Conservation (phyloP, 2,329 filamentous ascomycete genomes). For the Penicillium nordicum region DNA sequence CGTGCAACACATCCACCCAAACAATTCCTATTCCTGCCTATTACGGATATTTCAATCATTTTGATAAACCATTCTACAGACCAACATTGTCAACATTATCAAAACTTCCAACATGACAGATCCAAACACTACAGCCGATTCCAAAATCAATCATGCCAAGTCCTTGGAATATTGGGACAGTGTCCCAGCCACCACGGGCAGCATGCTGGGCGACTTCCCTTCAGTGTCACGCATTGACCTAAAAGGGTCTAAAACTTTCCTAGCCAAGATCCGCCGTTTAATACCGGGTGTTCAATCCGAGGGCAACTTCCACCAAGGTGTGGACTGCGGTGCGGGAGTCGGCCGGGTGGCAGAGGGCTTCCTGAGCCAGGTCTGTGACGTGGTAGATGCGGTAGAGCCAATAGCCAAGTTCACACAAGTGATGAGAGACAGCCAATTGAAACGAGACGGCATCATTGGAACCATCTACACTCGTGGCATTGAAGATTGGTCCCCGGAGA, state of each 20-base stretch:
- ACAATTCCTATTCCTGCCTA: background rate
- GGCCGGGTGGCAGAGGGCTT: conserved; percentile 78
- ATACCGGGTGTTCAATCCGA: conserved; percentile 13
- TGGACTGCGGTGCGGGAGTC: conserved; percentile 67
- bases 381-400: conserved; percentile 82
- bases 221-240: conserved; percentile 66
- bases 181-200: conserved; percentile 37
- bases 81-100: background rate
- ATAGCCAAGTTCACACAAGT: conserved; percentile 72
- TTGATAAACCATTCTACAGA: background rate
- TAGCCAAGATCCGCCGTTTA: conserved; percentile 59
- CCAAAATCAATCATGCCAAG: conserved; percentile 34
- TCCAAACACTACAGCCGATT: background rate
- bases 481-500: conserved; percentile 62
- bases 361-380: conserved; percentile 64
- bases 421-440: conserved; percentile 45
- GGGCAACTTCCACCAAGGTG: conserved; percentile 37
- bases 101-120: conserved; percentile 2
- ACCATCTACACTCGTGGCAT: conserved; percentile 69
- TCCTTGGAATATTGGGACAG: conserved; percentile 41
- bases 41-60: background rate
- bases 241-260: conserved; percentile 65
- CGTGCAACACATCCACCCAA: too few relatives aligned
- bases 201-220: conserved; percentile 65
- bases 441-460: conserved; percentile 51